Percentiles rank a stretch among this genome's conserved stretches.
Evolutionary conservation across 805 yeast genomes (phyloP).

Genomic region (Lipomyces yamadae): DNA sequence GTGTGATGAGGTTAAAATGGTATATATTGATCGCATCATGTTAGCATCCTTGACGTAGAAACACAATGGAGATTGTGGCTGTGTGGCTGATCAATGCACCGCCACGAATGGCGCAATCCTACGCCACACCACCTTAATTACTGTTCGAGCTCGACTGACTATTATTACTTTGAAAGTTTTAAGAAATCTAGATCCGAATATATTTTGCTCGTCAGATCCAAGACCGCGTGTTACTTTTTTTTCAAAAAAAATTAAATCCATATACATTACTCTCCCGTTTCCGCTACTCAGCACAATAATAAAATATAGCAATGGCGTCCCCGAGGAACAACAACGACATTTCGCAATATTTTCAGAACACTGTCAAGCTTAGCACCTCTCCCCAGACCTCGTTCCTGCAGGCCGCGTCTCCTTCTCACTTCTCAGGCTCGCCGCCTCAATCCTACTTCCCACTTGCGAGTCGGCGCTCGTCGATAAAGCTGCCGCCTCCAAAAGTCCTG

Average conservation of each 20-base stretch:
- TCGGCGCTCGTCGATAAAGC: conserved; percentile 33
- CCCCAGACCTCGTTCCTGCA: conserved; percentile 33
- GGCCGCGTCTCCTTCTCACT: conserved; percentile 29
- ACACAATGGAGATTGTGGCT: no score
- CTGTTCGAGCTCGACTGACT: background rate
- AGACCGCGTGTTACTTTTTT: background rate
- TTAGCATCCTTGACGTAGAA: no score
- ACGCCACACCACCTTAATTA: background rate
- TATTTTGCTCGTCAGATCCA: background rate
- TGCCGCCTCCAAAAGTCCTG: conserved; percentile 57
- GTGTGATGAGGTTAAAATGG: conserved; percentile 2
- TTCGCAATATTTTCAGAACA: conserved; percentile 29
- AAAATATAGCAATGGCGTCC: conserved; percentile 23
- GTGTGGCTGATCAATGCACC: background rate
- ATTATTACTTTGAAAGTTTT: background rate
- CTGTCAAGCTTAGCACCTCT: conserved; percentile 35
- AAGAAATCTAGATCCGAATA: background rate
- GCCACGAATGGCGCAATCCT: conserved; percentile 6
- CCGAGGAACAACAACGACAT: conserved; percentile 31
- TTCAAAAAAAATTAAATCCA: no score
- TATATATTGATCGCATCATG: background rate
- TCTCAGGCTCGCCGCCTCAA: conserved; percentile 36
- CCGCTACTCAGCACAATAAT: background rate
- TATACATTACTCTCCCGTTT: background rate
- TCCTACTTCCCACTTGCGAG: conserved; percentile 27